Conservation (phyloP, 352 stramenopile genomes). For the Phytophthora cactorum region DNA sequence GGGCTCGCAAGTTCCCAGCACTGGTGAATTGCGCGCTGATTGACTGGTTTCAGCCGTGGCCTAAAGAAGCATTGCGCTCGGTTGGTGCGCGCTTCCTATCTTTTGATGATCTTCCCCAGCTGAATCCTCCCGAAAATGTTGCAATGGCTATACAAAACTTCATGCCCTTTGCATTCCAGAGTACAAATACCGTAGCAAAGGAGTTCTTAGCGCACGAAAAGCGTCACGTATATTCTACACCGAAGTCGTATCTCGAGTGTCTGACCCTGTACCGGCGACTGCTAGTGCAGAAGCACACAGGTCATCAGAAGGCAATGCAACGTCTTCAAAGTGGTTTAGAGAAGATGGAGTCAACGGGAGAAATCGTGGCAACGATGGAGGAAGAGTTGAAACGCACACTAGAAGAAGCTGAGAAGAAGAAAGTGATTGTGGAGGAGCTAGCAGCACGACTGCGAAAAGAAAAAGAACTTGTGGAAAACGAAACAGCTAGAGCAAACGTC, state of each 20-base stretch:
- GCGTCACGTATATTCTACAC: conserved; percentile 92
- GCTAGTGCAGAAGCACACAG: conserved; percentile 69
- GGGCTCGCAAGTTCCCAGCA: conserved; percentile 93
- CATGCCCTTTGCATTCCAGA: conserved; percentile 93
- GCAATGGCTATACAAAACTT: conserved; percentile 89
- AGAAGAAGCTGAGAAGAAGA: conserved; percentile 93
- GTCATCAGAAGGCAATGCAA: conserved; percentile 67
- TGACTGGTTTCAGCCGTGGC: conserved; percentile 95
- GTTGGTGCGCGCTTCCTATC: conserved; percentile 89
- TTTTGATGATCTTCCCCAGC: conserved; percentile 32
- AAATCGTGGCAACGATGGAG: conserved; percentile 93
- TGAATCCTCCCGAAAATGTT: conserved; percentile 30
- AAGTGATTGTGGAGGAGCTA: conserved; percentile 93
- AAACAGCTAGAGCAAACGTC: conserved; percentile 91
- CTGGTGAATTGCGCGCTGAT: conserved; percentile 95
- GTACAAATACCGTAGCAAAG: conserved; percentile 87
- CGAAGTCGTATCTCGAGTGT: conserved; percentile 94
- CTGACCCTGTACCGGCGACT: conserved; percentile 88
- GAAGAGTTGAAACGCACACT: conserved; percentile 91
- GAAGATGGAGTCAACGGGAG: conserved; percentile 90
- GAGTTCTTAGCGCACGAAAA: conserved; percentile 86
- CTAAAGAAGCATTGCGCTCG: conserved; percentile 90
- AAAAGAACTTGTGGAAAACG: conserved; percentile 93
- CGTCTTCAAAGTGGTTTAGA: conserved; percentile 89
- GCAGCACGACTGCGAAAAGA: conserved; percentile 90